A percentile compares a stretch with the other conserved stretches of the same genome.
These are phyloP conservation scores for Penicillium sp. DNA, from an alignment of 2,329 filamentous ascomycete genomes.

Conservation along the genomic window DNA sequence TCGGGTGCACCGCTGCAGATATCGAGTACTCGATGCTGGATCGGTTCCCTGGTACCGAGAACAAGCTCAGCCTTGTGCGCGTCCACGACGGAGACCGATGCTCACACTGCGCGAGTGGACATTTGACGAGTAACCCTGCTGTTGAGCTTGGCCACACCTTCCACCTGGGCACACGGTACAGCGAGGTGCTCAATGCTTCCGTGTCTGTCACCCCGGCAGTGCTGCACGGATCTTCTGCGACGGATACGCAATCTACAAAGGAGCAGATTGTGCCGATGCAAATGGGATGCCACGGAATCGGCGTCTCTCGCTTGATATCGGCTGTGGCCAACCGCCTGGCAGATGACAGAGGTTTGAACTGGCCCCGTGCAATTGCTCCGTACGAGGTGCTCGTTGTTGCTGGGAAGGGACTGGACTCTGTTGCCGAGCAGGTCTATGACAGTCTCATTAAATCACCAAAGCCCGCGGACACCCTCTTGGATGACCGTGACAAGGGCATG, in stretches of 20 bases:
- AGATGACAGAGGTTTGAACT: constrained; percentile 71
- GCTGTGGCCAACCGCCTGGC: constrained; percentile 73
- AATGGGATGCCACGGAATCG: constrained; percentile 97
- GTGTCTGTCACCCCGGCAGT: constrained; percentile 46
- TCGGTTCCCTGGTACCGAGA: constrained; percentile 37
- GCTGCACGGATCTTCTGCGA: constrained; percentile 11
- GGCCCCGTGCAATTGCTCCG: constrained; percentile 81
- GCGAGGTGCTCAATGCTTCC: constrained; percentile 62
- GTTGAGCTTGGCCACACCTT: constrained; percentile 96
- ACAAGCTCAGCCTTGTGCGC: constrained; percentile 58
- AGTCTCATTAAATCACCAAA: constrained; percentile 37
- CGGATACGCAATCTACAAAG: constrained; percentile 23
- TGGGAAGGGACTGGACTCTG: constrained; percentile 45
- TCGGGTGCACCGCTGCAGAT: constrained; percentile 26
- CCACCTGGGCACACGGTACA: constrained; percentile 85
- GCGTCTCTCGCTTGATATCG: constrained; percentile 82
- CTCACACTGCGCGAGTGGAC: constrained; percentile 60
- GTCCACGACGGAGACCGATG: constrained; percentile 66
- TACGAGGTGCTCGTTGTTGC: constrained; percentile 69
- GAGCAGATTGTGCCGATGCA: constrained; percentile 56
- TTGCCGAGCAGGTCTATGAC: constrained; percentile 60
- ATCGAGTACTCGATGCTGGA: constrained; percentile 35
- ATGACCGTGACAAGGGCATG: constrained; percentile 65
- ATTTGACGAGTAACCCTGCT: constrained; percentile 62
- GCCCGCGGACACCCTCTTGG: constrained; percentile 61